phyloP scores from a whole-genome alignment of 768 basidiomycete genomes.

The Amanita phalloides region DNA sequence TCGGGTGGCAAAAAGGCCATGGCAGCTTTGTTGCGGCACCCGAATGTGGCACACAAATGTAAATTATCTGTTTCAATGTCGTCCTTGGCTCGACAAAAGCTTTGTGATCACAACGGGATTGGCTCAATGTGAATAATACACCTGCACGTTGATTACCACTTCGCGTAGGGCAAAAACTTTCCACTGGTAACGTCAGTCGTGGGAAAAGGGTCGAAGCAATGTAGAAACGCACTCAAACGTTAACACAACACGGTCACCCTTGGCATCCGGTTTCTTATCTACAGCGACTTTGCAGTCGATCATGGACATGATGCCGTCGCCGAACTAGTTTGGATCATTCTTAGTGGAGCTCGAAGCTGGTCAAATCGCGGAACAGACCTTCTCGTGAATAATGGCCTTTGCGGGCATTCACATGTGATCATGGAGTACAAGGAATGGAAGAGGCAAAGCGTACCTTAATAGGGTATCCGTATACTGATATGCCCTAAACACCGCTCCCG shows the following conservation, averaged over 20 bases:
- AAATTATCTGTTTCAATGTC: not conserved
- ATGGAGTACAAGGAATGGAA: not conserved
- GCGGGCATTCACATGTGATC: not conserved
- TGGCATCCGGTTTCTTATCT: conserved; percentile 61
- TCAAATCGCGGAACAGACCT: conserved; percentile 24
- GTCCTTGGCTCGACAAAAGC: not conserved
- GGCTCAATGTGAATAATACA: not conserved
- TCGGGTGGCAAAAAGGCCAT: not conserved
- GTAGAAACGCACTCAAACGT: conserved; percentile 60
- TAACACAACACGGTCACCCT: conserved; percentile 69
- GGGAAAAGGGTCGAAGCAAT: not conserved
- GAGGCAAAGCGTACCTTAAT: conserved; percentile 45
- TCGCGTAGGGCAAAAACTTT: conserved; percentile 67
- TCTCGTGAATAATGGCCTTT: conserved; percentile 69
- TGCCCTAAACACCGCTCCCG: conserved; percentile 28
- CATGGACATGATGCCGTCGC: conserved; percentile 86
- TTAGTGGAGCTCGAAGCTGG: not conserved
- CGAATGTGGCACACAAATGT: not conserved
- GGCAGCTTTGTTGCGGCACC: not conserved
- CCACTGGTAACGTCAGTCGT: conserved; percentile 33
- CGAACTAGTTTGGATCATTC: conserved; percentile 38
- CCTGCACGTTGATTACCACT: conserved; percentile 22
- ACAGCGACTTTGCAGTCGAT: conserved; percentile 71
- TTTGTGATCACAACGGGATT: not conserved
- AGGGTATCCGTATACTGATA: conserved; percentile 68